Evolutionary conservation across 2,329 filamentous ascomycete species (phyloP).

Genomic region (Sordariomycetes sp.): DNA sequence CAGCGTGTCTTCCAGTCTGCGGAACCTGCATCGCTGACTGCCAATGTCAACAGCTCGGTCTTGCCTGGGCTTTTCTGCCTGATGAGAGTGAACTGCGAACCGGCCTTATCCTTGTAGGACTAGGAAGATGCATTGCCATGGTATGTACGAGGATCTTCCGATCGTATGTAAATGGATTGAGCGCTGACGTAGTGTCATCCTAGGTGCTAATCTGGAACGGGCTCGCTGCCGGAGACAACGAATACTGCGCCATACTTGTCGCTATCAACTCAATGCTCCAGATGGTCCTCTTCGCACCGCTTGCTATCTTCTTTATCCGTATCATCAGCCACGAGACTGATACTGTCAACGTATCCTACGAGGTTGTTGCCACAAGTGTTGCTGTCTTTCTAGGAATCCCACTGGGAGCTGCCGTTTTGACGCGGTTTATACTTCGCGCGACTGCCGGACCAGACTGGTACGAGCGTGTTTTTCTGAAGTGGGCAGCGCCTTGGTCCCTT

Average conservation of each 20-base stretch:
- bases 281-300: conserved; percentile 61
- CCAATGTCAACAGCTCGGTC: conserved; percentile 38
- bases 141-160: too few relatives aligned
- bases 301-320: conserved; percentile 59
- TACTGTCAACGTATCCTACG: conserved; percentile 38
- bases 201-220: conserved; percentile 58
- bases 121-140: conserved; percentile 86
- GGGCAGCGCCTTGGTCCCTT: conserved; percentile 62
- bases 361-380: conserved; percentile 65
- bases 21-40: background rate
- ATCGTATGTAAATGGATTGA: too few relatives aligned
- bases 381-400: conserved; percentile 81
- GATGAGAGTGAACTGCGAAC: conserved; percentile 46
- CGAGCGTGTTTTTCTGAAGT: conserved; percentile 57
- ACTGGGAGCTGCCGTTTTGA: conserved; percentile 67
- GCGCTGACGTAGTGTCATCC: background rate
- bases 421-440: conserved; percentile 50
- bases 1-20: too few relatives aligned
- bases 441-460: conserved; percentile 51
- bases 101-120: conserved; percentile 70
- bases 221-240: conserved; percentile 59
- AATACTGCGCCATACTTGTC: conserved; percentile 77
- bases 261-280: conserved; percentile 67
- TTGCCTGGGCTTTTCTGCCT: conserved; percentile 60
- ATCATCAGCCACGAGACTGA: conserved; percentile 46